Evolutionary conservation across 352 stramenopile species (phyloP).

Genomic region (Globisporangium radiosum): DNA sequence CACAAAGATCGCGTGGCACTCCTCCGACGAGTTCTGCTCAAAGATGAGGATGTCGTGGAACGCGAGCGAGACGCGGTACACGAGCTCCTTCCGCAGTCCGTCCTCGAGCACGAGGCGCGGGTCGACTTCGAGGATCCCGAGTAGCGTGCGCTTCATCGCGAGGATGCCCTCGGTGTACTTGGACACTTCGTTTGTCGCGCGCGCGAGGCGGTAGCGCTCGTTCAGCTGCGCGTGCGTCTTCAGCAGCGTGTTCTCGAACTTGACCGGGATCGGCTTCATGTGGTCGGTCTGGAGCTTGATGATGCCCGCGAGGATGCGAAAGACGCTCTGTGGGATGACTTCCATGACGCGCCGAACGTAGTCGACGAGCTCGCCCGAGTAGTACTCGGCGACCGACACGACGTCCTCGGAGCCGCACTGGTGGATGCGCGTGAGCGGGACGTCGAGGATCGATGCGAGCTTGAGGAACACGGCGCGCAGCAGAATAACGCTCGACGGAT

Average conservation of each 20-base stretch:
- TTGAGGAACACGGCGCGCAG: conserved; percentile 94
- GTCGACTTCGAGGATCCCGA: conserved; percentile 93
- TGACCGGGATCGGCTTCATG: conserved; percentile 88
- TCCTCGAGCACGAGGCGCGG: conserved; percentile 91
- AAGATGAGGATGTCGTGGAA: conserved; percentile 87
- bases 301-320: conserved; percentile 91
- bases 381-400: conserved; percentile 91
- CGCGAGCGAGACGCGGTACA: conserved; percentile 82
- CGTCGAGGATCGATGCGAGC: conserved; percentile 91
- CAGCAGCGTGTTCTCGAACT: conserved; percentile 90
- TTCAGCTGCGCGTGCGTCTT: conserved; percentile 91
- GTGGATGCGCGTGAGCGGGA: conserved; percentile 90
- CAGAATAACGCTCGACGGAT: conserved; percentile 90
- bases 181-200: conserved; percentile 92
- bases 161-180: conserved; percentile 95
- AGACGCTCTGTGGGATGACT: conserved; percentile 93
- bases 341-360: conserved; percentile 94
- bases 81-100: conserved; percentile 91
- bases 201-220: conserved; percentile 89
- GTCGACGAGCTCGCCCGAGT: conserved; percentile 90
- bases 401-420: conserved; percentile 90
- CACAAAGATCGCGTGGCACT: conserved; percentile 83
- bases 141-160: conserved; percentile 91
- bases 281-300: conserved; percentile 90
- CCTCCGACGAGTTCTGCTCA: conserved; percentile 75